phyloP scores from a whole-genome alignment of 148 eudicot species.

The Arctostaphylos glauca region DNA sequence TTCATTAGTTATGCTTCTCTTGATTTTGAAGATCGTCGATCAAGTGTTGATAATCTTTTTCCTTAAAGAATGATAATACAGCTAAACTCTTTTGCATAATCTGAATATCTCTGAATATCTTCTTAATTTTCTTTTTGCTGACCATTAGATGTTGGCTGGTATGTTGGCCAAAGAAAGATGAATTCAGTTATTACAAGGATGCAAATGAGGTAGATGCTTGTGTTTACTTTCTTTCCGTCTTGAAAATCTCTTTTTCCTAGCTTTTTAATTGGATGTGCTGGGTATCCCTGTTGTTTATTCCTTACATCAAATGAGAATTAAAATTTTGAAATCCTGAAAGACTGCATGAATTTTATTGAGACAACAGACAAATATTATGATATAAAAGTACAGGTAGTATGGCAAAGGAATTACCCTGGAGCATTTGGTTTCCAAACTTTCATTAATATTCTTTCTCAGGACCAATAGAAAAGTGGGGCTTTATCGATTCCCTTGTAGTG shows the following conservation, averaged over 20 bases:
- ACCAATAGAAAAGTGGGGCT: neutral
- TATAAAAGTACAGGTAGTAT: neutral
- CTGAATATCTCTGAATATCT: neutral
- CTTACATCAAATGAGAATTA: neutral
- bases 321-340: neutral
- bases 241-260: neutral
- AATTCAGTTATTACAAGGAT: conserved; percentile 34
- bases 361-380: neutral
- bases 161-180: conserved; percentile 45
- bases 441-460: neutral
- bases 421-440: neutral
- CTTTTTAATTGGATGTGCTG: neutral
- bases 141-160: conserved; percentile 49
- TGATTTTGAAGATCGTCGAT: neutral
- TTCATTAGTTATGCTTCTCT: neutral
- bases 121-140: neutral
- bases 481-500: neutral
- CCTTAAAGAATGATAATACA: neutral
- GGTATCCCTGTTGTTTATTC: neutral
- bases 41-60: neutral
- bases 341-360: neutral
- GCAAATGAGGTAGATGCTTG: conserved; percentile 46
- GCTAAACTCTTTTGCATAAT: neutral
- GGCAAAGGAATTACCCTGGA: neutral
- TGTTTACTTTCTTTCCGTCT: conserved; percentile 7